Base-by-base conservation (phyloP, 805 yeast species). In the Ogataea chonburiensis region DNA sequence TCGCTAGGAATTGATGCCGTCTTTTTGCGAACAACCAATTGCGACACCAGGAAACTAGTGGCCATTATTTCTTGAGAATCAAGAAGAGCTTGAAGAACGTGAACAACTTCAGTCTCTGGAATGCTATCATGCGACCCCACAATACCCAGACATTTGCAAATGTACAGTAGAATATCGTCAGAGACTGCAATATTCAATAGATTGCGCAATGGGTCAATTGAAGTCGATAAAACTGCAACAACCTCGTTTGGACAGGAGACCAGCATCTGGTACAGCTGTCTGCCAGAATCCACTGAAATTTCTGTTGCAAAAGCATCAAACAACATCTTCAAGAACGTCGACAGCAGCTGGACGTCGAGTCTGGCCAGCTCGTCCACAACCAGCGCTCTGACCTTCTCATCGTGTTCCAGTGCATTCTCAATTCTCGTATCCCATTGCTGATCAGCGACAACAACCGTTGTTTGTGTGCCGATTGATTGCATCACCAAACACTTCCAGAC, bases 361-460 rank as follows among this genome's bases (percentile, higher is more conserved):
- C 37, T 28, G 13, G 37, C 22, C 9, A 59, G 26, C n/a, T 52
- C 49, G 3, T 32, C 28, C 10, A 53, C 45, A 1, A 64, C 42
- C 1, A 56, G 47, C 0, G 29, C 11, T n/a, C 66, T 64, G 1
- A 83, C 85, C 3, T 49, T 53, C 0, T 67, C 67, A 51, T 87
- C 94, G 26, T 72, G 61, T 25, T 76, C 81, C 8, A 85, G 34
- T 0, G 91, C 85, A 40, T 77, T 84, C 7, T 81, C 86, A 17
- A 85, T 49, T 50, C 91, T 68, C 0, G 73, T 61, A 3, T 67
- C 63, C 95, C 95, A 87, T 34, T 82, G 81, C 43, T 81, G 82
- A 54, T 87, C 95, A 15, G 71, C 62, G 0, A 74, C 75, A 30
- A 86, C 56, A 2, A 80, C 79, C 0, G 88, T 78, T 0, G 58